A percentile compares a stretch with the other conserved stretches of the same genome.
Conservation (phyloP, 140 eudicot genomes). For the Artemisia princeps region DNA sequence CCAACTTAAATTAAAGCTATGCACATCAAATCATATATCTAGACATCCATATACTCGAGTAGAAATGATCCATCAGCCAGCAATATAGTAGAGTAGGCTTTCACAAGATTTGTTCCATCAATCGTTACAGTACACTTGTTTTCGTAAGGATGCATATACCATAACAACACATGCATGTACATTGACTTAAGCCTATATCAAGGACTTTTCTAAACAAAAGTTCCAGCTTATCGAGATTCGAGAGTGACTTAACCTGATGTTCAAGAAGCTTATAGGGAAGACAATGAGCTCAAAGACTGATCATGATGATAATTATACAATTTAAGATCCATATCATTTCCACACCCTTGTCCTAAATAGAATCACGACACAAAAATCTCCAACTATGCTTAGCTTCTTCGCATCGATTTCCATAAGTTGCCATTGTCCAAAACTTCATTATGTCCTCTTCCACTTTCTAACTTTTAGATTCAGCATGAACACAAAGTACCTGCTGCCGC, state of each 20-base stretch:
- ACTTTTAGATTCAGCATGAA: too few relatives aligned
- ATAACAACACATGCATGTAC: not conserved
- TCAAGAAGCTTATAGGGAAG: not conserved
- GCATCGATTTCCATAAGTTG: not conserved
- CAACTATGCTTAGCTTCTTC: too few relatives aligned
- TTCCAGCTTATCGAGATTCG: not conserved
- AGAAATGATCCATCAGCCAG: too few relatives aligned
- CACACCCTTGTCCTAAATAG: not conserved
- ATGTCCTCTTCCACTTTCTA: conserved; percentile 5
- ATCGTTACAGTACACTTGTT: not conserved
- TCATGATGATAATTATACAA: not conserved
- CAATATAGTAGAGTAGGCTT: too few relatives aligned
- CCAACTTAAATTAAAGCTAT: not conserved
- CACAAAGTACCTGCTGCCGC: not conserved
- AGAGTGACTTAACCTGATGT: not conserved
- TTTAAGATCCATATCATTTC: not conserved
- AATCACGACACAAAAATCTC: not conserved
- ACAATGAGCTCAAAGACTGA: not conserved
- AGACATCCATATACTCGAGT: not conserved
- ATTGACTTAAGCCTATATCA: not conserved
- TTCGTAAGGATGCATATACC: not conserved
- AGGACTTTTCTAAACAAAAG: not conserved
- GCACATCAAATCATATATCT: not conserved
- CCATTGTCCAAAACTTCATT: not conserved
- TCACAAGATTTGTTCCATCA: too few relatives aligned